phyloP scores from a whole-genome alignment of 192 early-diverging fungal genomes.

The Coemansia sp. region DNA sequence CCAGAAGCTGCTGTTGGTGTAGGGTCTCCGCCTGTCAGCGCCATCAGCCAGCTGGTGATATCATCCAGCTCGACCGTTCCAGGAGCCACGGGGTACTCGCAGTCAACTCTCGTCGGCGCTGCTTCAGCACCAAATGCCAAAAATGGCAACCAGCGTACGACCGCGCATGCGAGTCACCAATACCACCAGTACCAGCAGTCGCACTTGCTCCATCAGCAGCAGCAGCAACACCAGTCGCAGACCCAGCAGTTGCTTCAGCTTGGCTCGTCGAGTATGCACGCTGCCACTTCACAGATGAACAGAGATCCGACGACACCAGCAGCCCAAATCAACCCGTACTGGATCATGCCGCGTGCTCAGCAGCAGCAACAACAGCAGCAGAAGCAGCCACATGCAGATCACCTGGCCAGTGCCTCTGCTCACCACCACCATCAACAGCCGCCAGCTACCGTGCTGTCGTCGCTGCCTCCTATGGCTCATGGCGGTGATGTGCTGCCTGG shows the following conservation, averaged over 20 bases:
- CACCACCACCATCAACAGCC: conserved; percentile 22
- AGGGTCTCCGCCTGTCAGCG: conserved; percentile 8
- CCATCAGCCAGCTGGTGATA: conserved; percentile 12
- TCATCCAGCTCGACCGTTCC: conserved; percentile 15
- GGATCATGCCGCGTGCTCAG: conserved; percentile 31
- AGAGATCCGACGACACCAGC: conserved; percentile 13
- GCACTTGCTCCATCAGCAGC: conserved; percentile 6
- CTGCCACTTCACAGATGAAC: conserved; percentile 14
- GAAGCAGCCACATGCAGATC: conserved; percentile 9
- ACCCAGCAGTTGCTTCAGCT: conserved; percentile 9
- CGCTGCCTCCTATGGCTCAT: conserved; percentile 27
- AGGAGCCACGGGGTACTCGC: not conserved
- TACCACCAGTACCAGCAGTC: conserved; percentile 5
- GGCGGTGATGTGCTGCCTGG: conserved; percentile 10
- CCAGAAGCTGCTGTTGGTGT: not conserved
- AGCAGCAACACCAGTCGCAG: conserved; percentile 1
- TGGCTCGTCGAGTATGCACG: conserved; percentile 18
- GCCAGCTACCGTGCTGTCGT: conserved; percentile 3
- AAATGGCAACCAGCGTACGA: not conserved
- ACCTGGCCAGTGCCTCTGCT: not conserved
- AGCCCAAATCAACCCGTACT: conserved; percentile 21
- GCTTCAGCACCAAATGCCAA: not conserved
- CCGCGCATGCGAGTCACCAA: not conserved
- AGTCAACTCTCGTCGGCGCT: not conserved
- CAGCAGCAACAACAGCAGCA: conserved; percentile 27